Percentiles rank a stretch among this genome's conserved stretches.
Evolutionary conservation across 352 stramenopile species (phyloP).

Genomic region (Globisporangium carolinianum): DNA sequence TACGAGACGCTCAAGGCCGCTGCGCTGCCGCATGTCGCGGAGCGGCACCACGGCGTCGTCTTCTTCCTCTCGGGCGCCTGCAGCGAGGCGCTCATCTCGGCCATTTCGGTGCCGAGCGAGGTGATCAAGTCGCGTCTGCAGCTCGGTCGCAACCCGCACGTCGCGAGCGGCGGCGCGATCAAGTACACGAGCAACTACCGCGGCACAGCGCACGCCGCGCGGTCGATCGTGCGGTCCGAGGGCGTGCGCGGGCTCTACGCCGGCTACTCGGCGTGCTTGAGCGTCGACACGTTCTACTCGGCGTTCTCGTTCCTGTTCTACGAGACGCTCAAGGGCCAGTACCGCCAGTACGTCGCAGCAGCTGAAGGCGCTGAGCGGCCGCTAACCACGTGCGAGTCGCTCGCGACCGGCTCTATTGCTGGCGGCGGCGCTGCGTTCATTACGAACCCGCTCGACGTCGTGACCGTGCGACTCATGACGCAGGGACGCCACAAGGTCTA

Average conservation of each 20-base stretch:
- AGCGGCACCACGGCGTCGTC: constrained; percentile 45
- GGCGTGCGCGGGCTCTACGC: constrained; percentile 60
- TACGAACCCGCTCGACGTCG: constrained; percentile 77
- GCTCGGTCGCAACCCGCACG: constrained; percentile 61
- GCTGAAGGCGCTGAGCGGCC: constrained; percentile 25
- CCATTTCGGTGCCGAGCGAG: constrained; percentile 66
- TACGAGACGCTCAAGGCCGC: constrained; percentile 74
- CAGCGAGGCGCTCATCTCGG: constrained; percentile 65
- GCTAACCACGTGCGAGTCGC: constrained; percentile 46
- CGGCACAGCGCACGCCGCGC: constrained; percentile 46
- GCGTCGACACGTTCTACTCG: constrained; percentile 75
- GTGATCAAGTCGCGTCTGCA: constrained; percentile 80
- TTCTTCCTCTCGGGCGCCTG: constrained; percentile 63
- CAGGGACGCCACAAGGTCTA: constrained; percentile 70
- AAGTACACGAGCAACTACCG: constrained; percentile 72
- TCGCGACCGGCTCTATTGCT: constrained; percentile 45
- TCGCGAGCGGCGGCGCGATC: constrained; percentile 57
- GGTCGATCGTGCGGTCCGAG: constrained; percentile 57
- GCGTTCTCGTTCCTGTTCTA: constrained; percentile 84
- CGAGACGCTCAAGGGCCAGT: constrained; percentile 57
- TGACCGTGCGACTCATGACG: constrained; percentile 79
- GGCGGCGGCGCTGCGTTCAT: constrained; percentile 60
- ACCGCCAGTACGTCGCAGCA: constrained; percentile 27
- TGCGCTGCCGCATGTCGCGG: constrained; percentile 27
- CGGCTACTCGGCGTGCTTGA: constrained; percentile 71